Evolutionary conservation across 768 basidiomycete species (phyloP).

Genomic region (Phaffia australis): DNA sequence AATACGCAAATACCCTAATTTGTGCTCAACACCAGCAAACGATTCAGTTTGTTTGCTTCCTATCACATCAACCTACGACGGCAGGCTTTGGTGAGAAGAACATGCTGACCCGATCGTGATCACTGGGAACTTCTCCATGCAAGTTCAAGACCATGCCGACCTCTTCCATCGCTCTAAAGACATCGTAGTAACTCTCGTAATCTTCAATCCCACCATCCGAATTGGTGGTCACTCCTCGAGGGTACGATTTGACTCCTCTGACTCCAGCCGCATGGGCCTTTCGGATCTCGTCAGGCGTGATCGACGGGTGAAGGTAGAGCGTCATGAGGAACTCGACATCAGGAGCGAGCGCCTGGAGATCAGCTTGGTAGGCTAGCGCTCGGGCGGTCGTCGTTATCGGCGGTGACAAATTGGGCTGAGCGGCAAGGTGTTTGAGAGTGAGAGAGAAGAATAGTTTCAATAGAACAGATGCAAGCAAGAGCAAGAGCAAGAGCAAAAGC

Average conservation of each 20-base stretch:
- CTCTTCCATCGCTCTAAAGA: constrained; percentile 89
- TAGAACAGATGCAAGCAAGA: no score
- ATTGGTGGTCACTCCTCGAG: constrained; percentile 93
- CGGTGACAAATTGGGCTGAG: constrained; percentile 80
- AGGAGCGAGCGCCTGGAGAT: constrained; percentile 64
- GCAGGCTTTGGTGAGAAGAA: neutral
- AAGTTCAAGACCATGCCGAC: constrained; percentile 89
- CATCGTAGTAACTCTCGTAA: constrained; percentile 81
- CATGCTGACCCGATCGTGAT: constrained; percentile 50
- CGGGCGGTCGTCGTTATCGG: constrained; percentile 72
- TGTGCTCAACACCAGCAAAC: neutral
- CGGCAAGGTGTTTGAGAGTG: neutral
- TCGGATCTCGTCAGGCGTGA: constrained; percentile 80
- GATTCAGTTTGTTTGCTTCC: neutral
- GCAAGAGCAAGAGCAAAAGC: no score
- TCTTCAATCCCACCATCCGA: constrained; percentile 93
- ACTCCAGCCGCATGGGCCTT: constrained; percentile 80
- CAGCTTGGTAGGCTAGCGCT: constrained; percentile 67
- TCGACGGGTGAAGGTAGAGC: constrained; percentile 79
- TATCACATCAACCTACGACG: neutral
- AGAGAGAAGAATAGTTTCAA: no score
- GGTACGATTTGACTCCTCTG: constrained; percentile 89
- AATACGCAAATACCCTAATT: constrained; percentile 75
- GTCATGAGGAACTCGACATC: constrained; percentile 85
- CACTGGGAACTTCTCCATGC: constrained; percentile 86